phyloP scores from a whole-genome alignment of 208 protist genomes.

The Trypanosoma scelopori region DNA sequence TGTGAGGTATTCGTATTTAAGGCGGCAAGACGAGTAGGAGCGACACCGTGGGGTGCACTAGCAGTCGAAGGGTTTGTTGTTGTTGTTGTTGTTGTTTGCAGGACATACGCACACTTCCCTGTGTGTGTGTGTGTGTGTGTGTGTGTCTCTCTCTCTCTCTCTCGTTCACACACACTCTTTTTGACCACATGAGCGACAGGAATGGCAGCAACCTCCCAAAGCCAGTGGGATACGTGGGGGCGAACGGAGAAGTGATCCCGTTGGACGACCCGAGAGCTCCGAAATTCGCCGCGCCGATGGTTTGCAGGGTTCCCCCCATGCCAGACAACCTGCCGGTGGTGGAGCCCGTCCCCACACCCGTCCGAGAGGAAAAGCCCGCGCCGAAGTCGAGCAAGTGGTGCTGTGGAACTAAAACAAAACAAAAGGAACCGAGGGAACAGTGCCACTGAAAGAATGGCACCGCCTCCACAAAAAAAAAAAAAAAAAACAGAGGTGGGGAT shows the following conservation, averaged over 20 bases:
- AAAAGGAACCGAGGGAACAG: not conserved
- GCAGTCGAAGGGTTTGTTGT: too few relatives aligned
- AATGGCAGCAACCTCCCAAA: not conserved
- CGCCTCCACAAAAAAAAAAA: not conserved
- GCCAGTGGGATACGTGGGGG: not conserved
- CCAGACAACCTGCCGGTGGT: not conserved
- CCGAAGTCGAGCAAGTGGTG: too few relatives aligned
- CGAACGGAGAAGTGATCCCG: constrained; percentile 2
- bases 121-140: too few relatives aligned
- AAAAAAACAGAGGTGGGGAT: not conserved
- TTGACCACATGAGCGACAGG: too few relatives aligned
- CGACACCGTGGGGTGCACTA: too few relatives aligned
- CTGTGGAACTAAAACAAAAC: not conserved
- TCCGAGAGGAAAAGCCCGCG: not conserved
- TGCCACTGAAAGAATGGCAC: not conserved
- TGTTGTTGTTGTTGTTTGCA: too few relatives aligned
- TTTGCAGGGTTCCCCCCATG: constrained; percentile 2
- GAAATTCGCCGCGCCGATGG: not conserved
- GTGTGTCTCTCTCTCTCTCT: too few relatives aligned
- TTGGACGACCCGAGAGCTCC: not conserved
- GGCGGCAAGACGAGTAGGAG: too few relatives aligned
- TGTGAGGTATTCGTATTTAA: too few relatives aligned
- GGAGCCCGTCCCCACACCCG: not conserved
- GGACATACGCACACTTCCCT: too few relatives aligned
- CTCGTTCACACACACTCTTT: too few relatives aligned